phyloP scores from a whole-genome alignment of 257 asterid species.

The Apocynum venetum region DNA sequence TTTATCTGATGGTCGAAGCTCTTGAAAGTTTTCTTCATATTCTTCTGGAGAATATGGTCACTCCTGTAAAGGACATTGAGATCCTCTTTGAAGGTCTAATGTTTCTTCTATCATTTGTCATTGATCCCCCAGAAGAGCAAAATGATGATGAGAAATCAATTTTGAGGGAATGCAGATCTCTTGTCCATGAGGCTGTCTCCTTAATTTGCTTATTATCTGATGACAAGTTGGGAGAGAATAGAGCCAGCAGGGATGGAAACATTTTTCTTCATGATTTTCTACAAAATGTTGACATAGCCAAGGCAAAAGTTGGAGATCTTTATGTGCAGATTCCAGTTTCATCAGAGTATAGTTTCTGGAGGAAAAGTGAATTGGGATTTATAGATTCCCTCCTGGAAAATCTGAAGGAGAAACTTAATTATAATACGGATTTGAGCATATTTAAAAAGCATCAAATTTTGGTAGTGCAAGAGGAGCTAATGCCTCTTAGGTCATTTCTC shows the following conservation, averaged over 20 bases:
- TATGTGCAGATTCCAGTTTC: not conserved
- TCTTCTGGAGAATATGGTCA: not conserved
- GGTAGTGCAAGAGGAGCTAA: not conserved
- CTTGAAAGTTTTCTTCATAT: not conserved
- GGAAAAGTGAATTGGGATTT: constrained; percentile 3
- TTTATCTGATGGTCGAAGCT: not conserved
- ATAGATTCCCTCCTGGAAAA: constrained; percentile 1
- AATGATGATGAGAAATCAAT: not conserved
- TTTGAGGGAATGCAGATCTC: not conserved
- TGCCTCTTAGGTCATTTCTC: not conserved
- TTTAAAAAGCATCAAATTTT: constrained; percentile 1
- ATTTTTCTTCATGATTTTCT: not conserved
- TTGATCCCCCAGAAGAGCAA: not conserved
- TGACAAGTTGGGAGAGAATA: not conserved
- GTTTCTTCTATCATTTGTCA: not conserved
- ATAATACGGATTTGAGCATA: too few relatives aligned
- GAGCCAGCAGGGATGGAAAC: not conserved
- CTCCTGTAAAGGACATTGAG: not conserved
- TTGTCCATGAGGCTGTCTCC: not conserved
- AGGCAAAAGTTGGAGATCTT: not conserved
- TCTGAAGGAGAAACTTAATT: not conserved
- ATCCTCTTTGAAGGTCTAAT: not conserved
- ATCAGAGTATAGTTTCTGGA: not conserved
- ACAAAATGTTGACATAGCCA: not conserved
- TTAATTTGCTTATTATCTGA: not conserved